Base-by-base conservation (phyloP, 768 basidiomycete genomes). In the Suillus weaverae region DNA sequence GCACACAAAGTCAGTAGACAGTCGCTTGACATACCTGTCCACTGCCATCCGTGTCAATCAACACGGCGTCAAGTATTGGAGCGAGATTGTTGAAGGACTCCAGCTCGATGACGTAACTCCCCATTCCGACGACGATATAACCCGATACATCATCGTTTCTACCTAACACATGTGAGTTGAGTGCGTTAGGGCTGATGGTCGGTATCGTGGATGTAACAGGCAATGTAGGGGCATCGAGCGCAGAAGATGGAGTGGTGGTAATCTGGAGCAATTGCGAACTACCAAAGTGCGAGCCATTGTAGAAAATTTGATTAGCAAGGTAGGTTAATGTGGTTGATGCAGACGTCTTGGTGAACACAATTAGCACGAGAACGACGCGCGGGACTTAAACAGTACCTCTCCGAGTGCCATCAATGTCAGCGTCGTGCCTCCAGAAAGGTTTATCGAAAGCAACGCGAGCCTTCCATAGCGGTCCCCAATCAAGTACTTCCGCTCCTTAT, bases 281-380 rank as follows among this genome's bases (percentile, higher is more conserved):
- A 20, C 92, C 93, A 18, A 84, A 79, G 68, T 94, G 90, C 7
- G 94, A 95, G 20, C 94, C 92, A 26, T 95, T 79, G 70, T 89
- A 97, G 9, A 95, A 67, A 10, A 84, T 76, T 73, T 92, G 88
- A 55, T 85, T 83, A 6, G 86, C 81, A 14, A 97, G 81, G 69
- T 94, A 89, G 1, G 90, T 86, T 65, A 97, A 71, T 13, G 87
- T 83, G 11, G 82, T 90, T 0, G 93, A 80, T 11, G 92, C 81
- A 1, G 94, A 91, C 36, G 85, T 84, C 92, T 94, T 61, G 14
- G 33, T 22, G 39, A 38, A 51, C 14, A 60, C 33, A 46, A 48
- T 61, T 1, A 66, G 18, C 3, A 64, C 50, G 48, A 18, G 57
- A 71, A 66, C 18, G 60, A 53, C n/a, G 54, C 43, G 36, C 35